These are phyloP conservation scores for Leccinum uliginosum DNA, from an alignment of 768 basidiomycete genomes.

Conservation along the genomic window DNA sequence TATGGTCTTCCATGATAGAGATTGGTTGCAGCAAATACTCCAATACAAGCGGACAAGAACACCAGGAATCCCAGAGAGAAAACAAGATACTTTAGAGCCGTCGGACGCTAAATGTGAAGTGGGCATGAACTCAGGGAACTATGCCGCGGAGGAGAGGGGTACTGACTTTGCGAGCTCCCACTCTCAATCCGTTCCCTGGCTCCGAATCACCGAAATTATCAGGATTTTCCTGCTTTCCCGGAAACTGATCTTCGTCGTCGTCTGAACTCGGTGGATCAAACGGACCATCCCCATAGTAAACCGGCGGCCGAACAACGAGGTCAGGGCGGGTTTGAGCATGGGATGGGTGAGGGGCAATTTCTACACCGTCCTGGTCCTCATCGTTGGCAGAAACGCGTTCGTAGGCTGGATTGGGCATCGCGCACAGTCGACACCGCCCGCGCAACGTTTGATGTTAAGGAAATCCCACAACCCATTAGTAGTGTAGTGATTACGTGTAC, in stretches of 20 bases:
- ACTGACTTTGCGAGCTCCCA: conserved; percentile 37
- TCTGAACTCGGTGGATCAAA: conserved; percentile 81
- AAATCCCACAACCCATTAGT: not conserved
- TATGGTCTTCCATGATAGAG: conserved; percentile 56
- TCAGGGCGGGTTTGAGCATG: conserved; percentile 6
- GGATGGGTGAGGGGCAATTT: conserved; percentile 4
- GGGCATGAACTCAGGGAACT: conserved; percentile 5
- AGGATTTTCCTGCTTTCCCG: conserved; percentile 40
- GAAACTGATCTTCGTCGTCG: conserved; percentile 45
- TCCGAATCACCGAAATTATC: conserved; percentile 21
- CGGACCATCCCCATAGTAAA: conserved; percentile 72
- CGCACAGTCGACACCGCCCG: not conserved
- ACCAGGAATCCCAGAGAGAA: conserved; percentile 59
- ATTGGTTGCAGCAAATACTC: conserved; percentile 69
- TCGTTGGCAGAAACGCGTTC: conserved; percentile 28
- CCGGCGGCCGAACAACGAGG: conserved; percentile 25
- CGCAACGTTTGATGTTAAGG: not conserved
- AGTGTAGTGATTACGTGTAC: conserved; percentile 14
- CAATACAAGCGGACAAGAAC: conserved; percentile 61
- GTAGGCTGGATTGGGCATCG: conserved; percentile 29
- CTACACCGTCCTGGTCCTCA: conserved; percentile 17
- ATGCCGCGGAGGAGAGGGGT: not conserved
- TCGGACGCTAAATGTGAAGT: conserved; percentile 35
- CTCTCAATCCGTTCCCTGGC: conserved; percentile 29
- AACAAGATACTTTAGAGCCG: conserved; percentile 58